Evolutionary conservation across 2,329 filamentous ascomycete species (phyloP).

Genomic region (Bipolaris sorokiniana): DNA sequence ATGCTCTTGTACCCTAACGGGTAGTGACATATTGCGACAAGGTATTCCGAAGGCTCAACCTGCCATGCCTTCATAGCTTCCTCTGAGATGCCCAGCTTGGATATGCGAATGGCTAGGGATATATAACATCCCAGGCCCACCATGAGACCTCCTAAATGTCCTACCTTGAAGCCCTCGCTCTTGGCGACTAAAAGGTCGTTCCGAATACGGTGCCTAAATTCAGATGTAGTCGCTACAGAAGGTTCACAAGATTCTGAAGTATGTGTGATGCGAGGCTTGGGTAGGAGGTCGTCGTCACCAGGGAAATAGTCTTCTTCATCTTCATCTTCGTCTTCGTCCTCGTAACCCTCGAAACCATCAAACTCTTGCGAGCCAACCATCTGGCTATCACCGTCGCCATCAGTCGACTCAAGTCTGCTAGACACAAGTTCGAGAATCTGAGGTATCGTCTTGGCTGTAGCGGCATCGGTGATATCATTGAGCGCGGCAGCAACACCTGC

Average conservation of each 20-base stretch:
- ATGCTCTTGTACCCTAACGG: constrained; percentile 65
- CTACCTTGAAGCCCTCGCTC: constrained; percentile 72
- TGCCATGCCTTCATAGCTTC: constrained; percentile 81
- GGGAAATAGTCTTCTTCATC: constrained; percentile 42
- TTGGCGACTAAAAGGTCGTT: constrained; percentile 67
- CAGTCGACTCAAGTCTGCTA: constrained; percentile 40
- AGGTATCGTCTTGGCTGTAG: constrained; percentile 54
- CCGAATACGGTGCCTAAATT: constrained; percentile 54
- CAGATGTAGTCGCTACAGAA: constrained; percentile 31
- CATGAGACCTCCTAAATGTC: constrained; percentile 62
- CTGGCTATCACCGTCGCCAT: constrained; percentile 51
- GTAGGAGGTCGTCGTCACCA: constrained; percentile 49
- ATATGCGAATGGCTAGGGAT: constrained; percentile 71
- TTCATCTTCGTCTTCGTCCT: constrained; percentile 42
- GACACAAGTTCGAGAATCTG: constrained; percentile 59
- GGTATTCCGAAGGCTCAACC: constrained; percentile 68
- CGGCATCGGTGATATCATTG: constrained; percentile 52
- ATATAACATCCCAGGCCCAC: constrained; percentile 60
- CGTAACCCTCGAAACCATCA: constrained; percentile 33
- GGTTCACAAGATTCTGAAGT: constrained; percentile 5
- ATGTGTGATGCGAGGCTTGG: constrained; percentile 29
- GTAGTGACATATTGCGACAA: constrained; percentile 75
- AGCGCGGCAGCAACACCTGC: constrained; percentile 53
- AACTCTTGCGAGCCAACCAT: constrained; percentile 50
- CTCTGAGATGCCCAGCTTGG: constrained; percentile 73